Conservation (phyloP, 1,139 yeast genomes). For the Yamadazyma pseudoaaseri region DNA sequence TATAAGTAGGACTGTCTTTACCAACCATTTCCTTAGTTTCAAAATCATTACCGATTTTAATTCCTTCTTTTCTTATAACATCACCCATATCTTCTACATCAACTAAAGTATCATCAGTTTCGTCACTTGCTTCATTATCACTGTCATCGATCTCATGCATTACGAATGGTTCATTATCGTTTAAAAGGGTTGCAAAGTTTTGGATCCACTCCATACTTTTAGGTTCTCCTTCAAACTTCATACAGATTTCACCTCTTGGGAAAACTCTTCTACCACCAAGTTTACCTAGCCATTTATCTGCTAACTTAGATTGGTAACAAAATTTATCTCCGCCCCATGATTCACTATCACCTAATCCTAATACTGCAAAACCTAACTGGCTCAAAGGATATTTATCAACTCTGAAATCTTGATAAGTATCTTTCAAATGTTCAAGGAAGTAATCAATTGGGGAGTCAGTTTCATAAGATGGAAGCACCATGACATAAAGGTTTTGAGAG, state of each 20-base stretch:
- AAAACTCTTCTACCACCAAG: slow-evolving; percentile 82
- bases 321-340: slow-evolving; percentile 82
- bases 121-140: slow-evolving; percentile 43
- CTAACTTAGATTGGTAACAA: slow-evolving; percentile 79
- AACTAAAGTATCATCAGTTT: slow-evolving; percentile 47
- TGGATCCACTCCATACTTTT: slow-evolving; percentile 67
- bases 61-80: slow-evolving; percentile 42
- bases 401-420: slow-evolving; percentile 81
- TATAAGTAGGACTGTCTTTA: slow-evolving; percentile 83
- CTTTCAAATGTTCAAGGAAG: slow-evolving; percentile 76
- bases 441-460: slow-evolving; percentile 91
- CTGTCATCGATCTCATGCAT: slow-evolving; percentile 31
- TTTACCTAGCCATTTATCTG: slow-evolving; percentile 76
- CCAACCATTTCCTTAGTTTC: slow-evolving; percentile 85
- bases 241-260: slow-evolving; percentile 84
- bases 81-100: slow-evolving; percentile 88
- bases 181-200: slow-evolving; percentile 55
- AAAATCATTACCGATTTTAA: slow-evolving; percentile 14
- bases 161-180: slow-evolving; percentile 66
- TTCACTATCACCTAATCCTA: slow-evolving; percentile 87
- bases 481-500: slow-evolving; percentile 54
- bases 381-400: slow-evolving; percentile 77
- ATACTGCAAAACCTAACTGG: slow-evolving; percentile 76
- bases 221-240: slow-evolving; percentile 66
- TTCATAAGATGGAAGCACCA: slow-evolving; percentile 88